Evolutionary conservation across 352 stramenopile species (phyloP), one percentile per base, ranked within the genome.

Genomic region (Globisporangium cystogenes): DNA sequence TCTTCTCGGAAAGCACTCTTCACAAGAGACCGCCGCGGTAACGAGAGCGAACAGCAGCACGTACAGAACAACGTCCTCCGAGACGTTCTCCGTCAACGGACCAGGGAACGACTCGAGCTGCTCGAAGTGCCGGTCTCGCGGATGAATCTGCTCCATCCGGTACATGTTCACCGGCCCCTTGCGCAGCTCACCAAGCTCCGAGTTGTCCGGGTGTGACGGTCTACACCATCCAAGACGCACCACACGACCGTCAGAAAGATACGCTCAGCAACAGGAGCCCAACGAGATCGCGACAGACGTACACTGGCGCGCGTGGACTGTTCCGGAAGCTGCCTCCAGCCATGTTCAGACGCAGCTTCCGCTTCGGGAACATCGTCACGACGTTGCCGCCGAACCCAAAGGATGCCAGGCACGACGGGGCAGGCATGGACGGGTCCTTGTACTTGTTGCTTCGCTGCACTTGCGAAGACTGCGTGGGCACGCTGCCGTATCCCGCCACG

Each of bases 371-470:
- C 86, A 95, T 95, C 7, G 79, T 91, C 47, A 87, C 84, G n/a
- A 93, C 67, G 48, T 90, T 95, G 12, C 86, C 86, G 64, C 86
- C 86, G 67, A 95, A 95, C 26, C 86, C 86, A 56, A 95, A 94
- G 8, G 83, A 84, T 2, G 68, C 71, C 14, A 95, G 60, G 46
- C 82, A 93, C 8, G 79, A 91, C 15, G 82, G 80, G 6, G 82
- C 75, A 7, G 80, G 67, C 37, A 87, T 71, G 18, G 71, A 88
- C 18, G 86, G 86, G 31, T 95, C 86, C 64, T 93, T 92, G 62
- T 91, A 87, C 62, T 88, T 89, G 66, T 63, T 84, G 59, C 73
- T 86, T n/a, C 62, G 74, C 44, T 64, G 65, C 31, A 74, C 49
- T 20, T 51, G 40, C 14, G 60, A 23, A n/a, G 67, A 41, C 42